Evolutionary conservation across 1,284 basidiomycete genomes (phyloP).

Genomic region (Cystobasidiaceae sp.): DNA sequence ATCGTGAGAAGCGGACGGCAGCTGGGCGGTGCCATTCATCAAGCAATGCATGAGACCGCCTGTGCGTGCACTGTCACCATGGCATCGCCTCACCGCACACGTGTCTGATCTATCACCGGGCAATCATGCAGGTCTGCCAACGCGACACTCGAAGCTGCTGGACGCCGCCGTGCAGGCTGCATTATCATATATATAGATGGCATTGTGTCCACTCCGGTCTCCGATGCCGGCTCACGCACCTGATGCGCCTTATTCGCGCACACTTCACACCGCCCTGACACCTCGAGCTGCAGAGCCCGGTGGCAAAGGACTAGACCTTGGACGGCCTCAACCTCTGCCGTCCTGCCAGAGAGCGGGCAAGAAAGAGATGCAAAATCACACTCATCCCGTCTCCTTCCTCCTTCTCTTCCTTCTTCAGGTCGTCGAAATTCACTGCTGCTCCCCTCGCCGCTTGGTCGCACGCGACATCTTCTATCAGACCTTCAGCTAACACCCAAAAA

Average conservation of each 20-base stretch:
- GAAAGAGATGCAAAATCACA: not conserved
- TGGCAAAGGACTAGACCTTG: not conserved
- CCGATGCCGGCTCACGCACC: too few species aligned
- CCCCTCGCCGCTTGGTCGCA: not conserved
- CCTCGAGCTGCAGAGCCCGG: not conserved
- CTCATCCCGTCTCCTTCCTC: not conserved
- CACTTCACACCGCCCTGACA: not conserved
- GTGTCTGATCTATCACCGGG: not conserved
- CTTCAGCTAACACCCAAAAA: too few species aligned
- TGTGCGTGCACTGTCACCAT: not conserved
- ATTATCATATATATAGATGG: not conserved
- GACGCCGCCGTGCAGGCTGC: not conserved
- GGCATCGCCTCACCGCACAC: not conserved
- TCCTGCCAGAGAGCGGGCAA: not conserved
- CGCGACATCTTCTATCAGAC: not conserved
- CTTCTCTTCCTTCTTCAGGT: not conserved
- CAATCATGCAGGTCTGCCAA: not conserved
- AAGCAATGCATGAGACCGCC: not conserved
- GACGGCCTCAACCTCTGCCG: not conserved
- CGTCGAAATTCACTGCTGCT: not conserved
- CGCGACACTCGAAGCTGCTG: not conserved
- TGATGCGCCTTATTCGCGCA: not conserved
- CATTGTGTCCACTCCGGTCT: not conserved
- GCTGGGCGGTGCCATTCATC: not conserved
- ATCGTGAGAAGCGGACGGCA: not conserved